Conservation (phyloP, 495 filamentous ascomycete genomes). For the Venustampulla echinocandica region DNA sequence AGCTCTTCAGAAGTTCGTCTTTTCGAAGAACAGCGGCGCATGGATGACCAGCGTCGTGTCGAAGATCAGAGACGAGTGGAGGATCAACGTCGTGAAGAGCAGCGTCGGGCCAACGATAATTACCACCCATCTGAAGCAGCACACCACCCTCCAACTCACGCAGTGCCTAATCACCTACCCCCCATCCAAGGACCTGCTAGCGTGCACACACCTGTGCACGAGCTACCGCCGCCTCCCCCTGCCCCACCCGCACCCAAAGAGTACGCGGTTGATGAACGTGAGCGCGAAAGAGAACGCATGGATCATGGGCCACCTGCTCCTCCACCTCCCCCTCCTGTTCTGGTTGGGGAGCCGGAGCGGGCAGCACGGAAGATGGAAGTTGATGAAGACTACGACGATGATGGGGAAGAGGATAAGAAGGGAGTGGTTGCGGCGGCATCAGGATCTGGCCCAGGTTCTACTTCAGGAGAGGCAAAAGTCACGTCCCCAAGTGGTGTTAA, state of each 20-base stretch:
- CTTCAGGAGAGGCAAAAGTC: slow-evolving; percentile 23
- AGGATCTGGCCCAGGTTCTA: slow-evolving; percentile 25
- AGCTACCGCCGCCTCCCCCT: slow-evolving; percentile 32
- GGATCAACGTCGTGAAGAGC: slow-evolving; percentile 48
- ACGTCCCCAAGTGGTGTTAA: slow-evolving; percentile 17
- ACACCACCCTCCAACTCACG: slow-evolving; percentile 65
- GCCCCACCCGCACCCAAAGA: slow-evolving; percentile 52
- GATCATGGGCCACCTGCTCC: slow-evolving; percentile 25
- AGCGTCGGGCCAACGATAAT: slow-evolving; percentile 59
- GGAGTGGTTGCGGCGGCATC: slow-evolving; percentile 29
- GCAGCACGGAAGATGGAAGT: slow-evolving; percentile 93
- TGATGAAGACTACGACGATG: slow-evolving; percentile 91
- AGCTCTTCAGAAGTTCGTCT: slow-evolving; percentile 71
- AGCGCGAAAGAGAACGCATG: slow-evolving; percentile 27
- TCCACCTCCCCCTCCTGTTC: slow-evolving; percentile 39
- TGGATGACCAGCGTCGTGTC: slow-evolving; percentile 57
- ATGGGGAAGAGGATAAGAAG: slow-evolving; percentile 73
- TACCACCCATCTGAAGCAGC: slow-evolving; percentile 89
- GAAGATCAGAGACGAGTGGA: slow-evolving; percentile 45
- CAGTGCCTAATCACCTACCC: slow-evolving; percentile 60
- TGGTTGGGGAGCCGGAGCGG: slow-evolving; percentile 58
- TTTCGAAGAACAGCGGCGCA: slow-evolving; percentile 37
- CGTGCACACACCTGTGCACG: slow-evolving; percentile 43
- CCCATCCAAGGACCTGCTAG: slow-evolving; percentile 48
- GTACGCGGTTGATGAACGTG: slow-evolving; percentile 42